Evolutionary conservation across 768 basidiomycete genomes (phyloP).

Genomic region (Phanerochaete sordida): DNA sequence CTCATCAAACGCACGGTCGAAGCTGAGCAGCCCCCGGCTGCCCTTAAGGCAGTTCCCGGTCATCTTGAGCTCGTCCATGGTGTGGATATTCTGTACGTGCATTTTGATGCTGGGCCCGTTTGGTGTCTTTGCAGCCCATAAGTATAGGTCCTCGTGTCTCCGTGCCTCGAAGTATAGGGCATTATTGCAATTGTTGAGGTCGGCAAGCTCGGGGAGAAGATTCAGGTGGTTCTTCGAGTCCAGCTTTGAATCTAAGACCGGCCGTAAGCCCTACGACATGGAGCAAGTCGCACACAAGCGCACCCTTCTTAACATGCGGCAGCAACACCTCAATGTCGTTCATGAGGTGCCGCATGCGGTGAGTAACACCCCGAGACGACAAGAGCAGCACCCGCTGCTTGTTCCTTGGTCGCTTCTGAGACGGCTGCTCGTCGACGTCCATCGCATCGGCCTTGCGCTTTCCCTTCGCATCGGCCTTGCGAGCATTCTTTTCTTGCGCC

Average conservation of each 20-base stretch:
- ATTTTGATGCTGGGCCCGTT: conserved; percentile 97
- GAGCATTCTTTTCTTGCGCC: conserved; percentile 54
- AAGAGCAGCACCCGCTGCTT: conserved; percentile 94
- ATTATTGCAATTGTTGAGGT: conserved; percentile 97
- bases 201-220: conserved; percentile 92
- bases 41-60: conserved; percentile 98
- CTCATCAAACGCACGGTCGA: conserved; percentile 87
- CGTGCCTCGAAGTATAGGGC: conserved; percentile 96
- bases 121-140: conserved; percentile 96
- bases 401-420: conserved; percentile 66
- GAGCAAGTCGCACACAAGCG: conserved; percentile 13
- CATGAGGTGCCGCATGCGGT: conserved; percentile 97
- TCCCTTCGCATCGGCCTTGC: conserved; percentile 37
- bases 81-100: conserved; percentile 98
- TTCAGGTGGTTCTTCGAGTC: conserved; percentile 94
- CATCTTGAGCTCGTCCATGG: conserved; percentile 99
- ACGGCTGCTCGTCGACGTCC: conserved; percentile 48
- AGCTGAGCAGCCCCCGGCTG: conserved; percentile 86
- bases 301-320: conserved; percentile 97
- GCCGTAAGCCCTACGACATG: neutral
- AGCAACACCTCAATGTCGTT: conserved; percentile 86
- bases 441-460: conserved; percentile 67
- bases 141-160: conserved; percentile 90
- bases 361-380: conserved; percentile 90
- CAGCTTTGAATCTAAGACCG: conserved; percentile 80